Percentiles rank a stretch among this genome's conserved stretches.
phyloP scores from a whole-genome alignment of 78 protist species.

The Dictyostelium firmibasis region DNA sequence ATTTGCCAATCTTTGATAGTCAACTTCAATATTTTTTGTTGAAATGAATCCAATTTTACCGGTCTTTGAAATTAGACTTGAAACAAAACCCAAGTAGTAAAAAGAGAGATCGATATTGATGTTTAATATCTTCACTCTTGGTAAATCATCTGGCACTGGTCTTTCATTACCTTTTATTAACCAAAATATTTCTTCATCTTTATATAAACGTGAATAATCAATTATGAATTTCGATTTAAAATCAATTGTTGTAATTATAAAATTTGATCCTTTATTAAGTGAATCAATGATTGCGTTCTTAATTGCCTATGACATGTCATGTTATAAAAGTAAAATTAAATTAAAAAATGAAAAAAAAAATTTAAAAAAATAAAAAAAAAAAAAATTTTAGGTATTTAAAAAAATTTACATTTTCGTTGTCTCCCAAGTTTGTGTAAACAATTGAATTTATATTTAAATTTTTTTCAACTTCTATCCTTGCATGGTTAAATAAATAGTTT shows the following conservation, averaged over 20 bases:
- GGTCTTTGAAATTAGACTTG: slow-evolving; percentile 23
- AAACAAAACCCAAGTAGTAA: slow-evolving; percentile 16
- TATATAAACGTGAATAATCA: neutral
- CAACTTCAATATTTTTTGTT: neutral
- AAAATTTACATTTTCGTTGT: neutral
- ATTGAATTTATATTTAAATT: neutral
- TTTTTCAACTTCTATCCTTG: neutral
- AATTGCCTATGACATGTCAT: neutral
- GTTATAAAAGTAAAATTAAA: too few relatives aligned
- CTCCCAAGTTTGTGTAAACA: neutral
- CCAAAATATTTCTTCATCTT: neutral
- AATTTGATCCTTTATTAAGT: neutral
- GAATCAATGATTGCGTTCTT: neutral
- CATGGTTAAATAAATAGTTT: slow-evolving; percentile 23
- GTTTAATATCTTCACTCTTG: neutral
- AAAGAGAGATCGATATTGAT: neutral
- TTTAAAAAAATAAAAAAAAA: too few relatives aligned
- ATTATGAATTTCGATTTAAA: neutral
- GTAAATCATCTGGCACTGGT: slow-evolving; percentile 24
- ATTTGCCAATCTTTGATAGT: slow-evolving; percentile 1
- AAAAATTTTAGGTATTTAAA: neutral
- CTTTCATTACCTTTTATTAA: slow-evolving; percentile 9
- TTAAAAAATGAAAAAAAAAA: neutral
- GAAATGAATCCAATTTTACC: slow-evolving; percentile 18
- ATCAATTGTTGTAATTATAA: neutral